A percentile compares a stretch with the other conserved stretches of the same genome.
Evolutionary conservation across 2,329 filamentous ascomycete species (phyloP).

Genomic region (Hypoxylon sp.): DNA sequence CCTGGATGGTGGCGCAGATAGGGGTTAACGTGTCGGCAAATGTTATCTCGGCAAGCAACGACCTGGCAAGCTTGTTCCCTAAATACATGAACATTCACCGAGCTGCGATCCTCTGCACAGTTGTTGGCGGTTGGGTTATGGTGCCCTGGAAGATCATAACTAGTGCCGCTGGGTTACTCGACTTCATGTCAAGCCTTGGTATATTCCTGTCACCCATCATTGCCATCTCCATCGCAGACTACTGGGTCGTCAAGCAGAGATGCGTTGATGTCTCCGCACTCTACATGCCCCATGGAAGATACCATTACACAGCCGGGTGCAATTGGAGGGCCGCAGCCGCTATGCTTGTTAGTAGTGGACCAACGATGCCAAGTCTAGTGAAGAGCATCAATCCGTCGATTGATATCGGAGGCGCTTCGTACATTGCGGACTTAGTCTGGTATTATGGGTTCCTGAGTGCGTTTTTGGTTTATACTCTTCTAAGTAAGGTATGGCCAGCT

Average conservation of each 20-base stretch:
- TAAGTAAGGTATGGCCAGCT: constrained; percentile 14
- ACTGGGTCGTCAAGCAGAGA: constrained; percentile 37
- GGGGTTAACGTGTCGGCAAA: constrained; percentile 40
- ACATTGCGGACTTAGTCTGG: constrained; percentile 19
- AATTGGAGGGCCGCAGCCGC: constrained; percentile 25
- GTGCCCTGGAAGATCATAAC: constrained; percentile 33
- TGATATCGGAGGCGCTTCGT: constrained; percentile 16
- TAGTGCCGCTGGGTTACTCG: constrained; percentile 32
- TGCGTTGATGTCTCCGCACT: constrained; percentile 23
- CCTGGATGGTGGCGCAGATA: constrained; percentile 38
- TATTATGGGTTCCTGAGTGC: constrained; percentile 15
- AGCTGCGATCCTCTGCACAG: constrained; percentile 32
- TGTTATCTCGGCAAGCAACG: constrained; percentile 35
- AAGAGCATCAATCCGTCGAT: constrained; percentile 14
- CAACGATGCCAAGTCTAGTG: constrained; percentile 16
- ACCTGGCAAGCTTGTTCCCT: constrained; percentile 35
- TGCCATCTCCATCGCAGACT: constrained; percentile 37
- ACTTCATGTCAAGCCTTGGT: constrained; percentile 32
- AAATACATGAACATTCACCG: constrained; percentile 34
- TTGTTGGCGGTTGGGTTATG: constrained; percentile 35
- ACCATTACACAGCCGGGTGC: constrained; percentile 18
- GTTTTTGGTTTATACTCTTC: background rate
- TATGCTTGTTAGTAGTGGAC: constrained; percentile 17
- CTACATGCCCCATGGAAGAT: constrained; percentile 29
- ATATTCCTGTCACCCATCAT: constrained; percentile 37